phyloP scores from a whole-genome alignment of 2,329 filamentous ascomycete species.

The Coniochaeta sp. region DNA sequence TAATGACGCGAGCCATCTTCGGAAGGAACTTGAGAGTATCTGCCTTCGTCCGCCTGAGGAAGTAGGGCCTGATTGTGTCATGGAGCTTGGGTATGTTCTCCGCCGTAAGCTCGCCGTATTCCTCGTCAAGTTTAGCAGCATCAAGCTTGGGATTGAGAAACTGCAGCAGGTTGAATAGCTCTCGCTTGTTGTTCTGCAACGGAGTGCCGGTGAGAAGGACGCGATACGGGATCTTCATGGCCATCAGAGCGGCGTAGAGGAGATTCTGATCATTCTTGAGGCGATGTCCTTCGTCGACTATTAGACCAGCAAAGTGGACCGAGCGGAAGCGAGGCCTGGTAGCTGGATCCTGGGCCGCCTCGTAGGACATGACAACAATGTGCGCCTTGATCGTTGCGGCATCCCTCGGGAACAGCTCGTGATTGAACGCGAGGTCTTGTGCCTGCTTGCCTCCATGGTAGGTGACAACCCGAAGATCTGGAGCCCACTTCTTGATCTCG shows the following conservation, averaged over 20 bases:
- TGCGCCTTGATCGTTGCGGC: constrained; percentile 72
- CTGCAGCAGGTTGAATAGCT: constrained; percentile 93
- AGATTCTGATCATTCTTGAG: constrained; percentile 87
- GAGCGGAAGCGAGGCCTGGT: constrained; percentile 58
- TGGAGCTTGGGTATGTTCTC: constrained; percentile 79
- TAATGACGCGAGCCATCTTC: constrained; percentile 87
- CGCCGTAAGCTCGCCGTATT: constrained; percentile 72
- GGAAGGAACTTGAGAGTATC: constrained; percentile 88
- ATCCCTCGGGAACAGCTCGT: constrained; percentile 74
- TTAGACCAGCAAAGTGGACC: constrained; percentile 77
- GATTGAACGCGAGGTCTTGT: constrained; percentile 68
- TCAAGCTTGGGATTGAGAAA: constrained; percentile 72
- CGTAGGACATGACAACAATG: constrained; percentile 91
- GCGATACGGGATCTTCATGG: constrained; percentile 74
- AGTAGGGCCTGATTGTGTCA: constrained; percentile 68
- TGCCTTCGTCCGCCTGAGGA: constrained; percentile 73
- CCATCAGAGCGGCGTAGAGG: constrained; percentile 67
- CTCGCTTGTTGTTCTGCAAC: constrained; percentile 88
- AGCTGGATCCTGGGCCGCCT: constrained; percentile 70
- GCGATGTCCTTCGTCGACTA: constrained; percentile 93
- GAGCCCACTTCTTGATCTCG: constrained; percentile 91
- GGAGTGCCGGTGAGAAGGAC: constrained; percentile 87
- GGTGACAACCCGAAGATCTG: constrained; percentile 78
- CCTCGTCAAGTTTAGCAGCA: constrained; percentile 65
- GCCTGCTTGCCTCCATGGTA: constrained; percentile 76